Conservation (phyloP, 106 monocot genomes). For the Allium fistulosum region DNA sequence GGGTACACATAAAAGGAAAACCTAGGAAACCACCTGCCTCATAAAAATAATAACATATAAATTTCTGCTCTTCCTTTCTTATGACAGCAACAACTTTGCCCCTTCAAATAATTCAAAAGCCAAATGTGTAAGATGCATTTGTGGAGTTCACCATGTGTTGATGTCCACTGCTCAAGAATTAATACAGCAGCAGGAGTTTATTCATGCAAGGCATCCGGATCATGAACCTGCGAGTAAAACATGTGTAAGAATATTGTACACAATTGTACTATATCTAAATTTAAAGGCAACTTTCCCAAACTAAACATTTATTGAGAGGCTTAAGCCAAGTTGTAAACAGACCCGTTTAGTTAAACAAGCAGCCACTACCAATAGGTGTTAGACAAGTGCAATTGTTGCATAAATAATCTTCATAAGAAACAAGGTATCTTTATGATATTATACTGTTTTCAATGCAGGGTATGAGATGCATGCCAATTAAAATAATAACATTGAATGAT, state of each 20-base stretch:
- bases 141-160: no score
- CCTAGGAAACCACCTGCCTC: constrained; percentile 5
- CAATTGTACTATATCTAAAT: no score
- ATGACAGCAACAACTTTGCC: background rate
- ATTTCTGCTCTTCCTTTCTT: background rate
- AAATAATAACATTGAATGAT: background rate
- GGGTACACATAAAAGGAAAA: background rate
- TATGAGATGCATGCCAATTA: constrained; percentile 6
- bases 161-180: no score
- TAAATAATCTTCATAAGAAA: constrained; percentile 3
- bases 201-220: no score
- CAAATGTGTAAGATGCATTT: background rate
- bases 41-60: background rate
- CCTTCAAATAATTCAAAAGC: background rate
- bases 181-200: no score
- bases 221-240: no score
- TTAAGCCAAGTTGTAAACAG: no score
- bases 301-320: no score
- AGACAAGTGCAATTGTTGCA: background rate
- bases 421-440: background rate
- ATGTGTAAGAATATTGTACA: no score
- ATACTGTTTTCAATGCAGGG: background rate
- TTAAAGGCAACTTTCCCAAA: no score
- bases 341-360: no score
- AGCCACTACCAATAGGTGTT: background rate